These are phyloP conservation scores for Excoecaria agallocha DNA, from an alignment of 345 rosid species.

Conservation along the genomic window DNA sequence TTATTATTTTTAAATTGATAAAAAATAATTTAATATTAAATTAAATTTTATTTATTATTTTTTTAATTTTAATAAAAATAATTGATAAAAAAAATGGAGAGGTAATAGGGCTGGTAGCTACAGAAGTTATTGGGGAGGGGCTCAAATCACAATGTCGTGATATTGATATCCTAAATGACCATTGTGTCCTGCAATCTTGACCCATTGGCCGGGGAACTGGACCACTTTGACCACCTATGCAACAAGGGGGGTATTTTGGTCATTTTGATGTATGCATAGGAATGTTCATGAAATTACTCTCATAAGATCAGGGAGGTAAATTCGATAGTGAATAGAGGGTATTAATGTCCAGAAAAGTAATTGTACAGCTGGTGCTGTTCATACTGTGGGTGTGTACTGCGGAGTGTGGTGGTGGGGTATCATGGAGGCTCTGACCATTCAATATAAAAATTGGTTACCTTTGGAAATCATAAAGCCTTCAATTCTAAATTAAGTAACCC, in stretches of 20 bases:
- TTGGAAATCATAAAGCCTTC: constrained; percentile 30
- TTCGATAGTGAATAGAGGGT: neutral
- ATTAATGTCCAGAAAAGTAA: constrained; percentile 11
- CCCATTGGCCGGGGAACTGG: constrained; percentile 31
- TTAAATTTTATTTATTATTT: no score
- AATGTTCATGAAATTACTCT: neutral
- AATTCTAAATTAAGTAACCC: constrained; percentile 18
- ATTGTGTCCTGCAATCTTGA: constrained; percentile 11
- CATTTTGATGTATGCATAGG: no score
- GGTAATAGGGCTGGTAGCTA: no score
- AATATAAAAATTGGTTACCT: constrained; percentile 16
- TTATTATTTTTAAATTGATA: no score
- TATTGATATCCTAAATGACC: no score
- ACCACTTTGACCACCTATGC: constrained; percentile 34
- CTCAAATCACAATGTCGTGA: no score
- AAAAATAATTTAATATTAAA: no score
- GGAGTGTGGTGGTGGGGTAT: constrained; percentile 18
- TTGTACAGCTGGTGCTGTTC: constrained; percentile 23
- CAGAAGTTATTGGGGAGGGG: no score
- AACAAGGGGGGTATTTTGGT: constrained; percentile 8
- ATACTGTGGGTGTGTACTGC: constrained; percentile 25
- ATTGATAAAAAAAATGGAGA: no score
- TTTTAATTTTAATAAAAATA: no score
- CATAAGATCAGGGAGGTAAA: neutral
- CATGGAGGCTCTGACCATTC: constrained; percentile 30